Evolutionary conservation across 345 rosid species (phyloP).

Genomic region (Linum lewisii): DNA sequence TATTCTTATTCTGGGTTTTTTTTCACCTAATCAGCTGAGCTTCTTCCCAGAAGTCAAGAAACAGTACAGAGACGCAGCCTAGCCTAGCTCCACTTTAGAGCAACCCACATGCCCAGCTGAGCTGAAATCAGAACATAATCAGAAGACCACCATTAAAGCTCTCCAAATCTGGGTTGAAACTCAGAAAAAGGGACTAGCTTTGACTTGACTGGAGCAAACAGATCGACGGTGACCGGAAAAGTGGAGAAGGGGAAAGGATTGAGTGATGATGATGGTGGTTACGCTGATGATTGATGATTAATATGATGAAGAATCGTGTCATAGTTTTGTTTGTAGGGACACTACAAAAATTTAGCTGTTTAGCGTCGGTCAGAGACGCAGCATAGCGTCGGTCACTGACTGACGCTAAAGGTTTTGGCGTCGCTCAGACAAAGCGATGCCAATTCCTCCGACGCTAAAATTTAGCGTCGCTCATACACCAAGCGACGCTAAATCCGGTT

Average conservation of each 20-base stretch:
- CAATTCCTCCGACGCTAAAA: no score
- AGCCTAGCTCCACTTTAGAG: conserved; percentile 56
- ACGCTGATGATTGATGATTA: no score
- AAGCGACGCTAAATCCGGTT: no score
- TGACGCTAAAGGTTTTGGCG: no score
- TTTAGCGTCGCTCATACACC: no score
- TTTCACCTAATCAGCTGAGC: conserved; percentile 45
- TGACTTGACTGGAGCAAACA: neutral
- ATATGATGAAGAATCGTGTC: neutral
- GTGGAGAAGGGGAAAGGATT: neutral
- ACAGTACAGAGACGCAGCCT: conserved; percentile 47
- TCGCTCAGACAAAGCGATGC: no score
- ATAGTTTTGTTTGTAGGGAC: neutral
- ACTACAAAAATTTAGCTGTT: no score
- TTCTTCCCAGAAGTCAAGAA: conserved; percentile 62
- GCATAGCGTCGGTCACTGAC: no score
- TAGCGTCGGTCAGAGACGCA: no score
- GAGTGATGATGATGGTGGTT: neutral
- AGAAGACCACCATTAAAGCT: neutral
- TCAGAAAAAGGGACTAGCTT: neutral
- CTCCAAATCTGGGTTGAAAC: no score
- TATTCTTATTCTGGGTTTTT: no score
- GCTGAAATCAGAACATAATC: neutral
- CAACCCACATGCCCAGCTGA: conserved; percentile 45
- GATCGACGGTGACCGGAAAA: neutral